Base-by-base conservation (phyloP, 2,329 filamentous ascomycete genomes). In the Pleomassaria siparia region DNA sequence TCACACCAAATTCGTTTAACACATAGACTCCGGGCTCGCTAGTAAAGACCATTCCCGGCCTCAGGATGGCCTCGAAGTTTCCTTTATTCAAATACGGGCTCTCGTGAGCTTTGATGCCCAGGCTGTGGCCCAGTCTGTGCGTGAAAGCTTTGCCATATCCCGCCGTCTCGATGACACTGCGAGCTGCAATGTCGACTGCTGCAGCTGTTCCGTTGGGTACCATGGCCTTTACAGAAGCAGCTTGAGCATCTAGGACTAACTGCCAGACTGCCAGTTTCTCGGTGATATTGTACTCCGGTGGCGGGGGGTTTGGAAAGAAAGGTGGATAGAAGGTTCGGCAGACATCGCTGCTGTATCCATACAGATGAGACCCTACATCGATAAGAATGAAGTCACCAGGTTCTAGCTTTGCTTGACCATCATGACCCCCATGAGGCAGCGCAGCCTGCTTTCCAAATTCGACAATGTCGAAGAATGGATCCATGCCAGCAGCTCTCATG, bases 61-160 rank as follows among this genome's bases (percentile, higher is more conserved):
- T 70, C 4, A 85, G 67, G 0, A 69, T 56, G 0, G 72, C 69
- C 2, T 60, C 66, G 2, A 69, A 70, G 55, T 86, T 86, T 47
- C 80, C 83, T 57, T 84, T 82, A 60, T 86, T 84, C 25, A 86
- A 67, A 54, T 85, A 86, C 0, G 82, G 83, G 24, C 80, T 82
- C 59, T 86, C 83, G 53, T 85, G 83, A 1, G 82, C 82, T 66
- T 86, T 85, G 60, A 86, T 84, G 0, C 83, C 83, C 40, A 86
- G 84, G 1, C 83, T 80, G 55, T 86, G 83, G 1, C 83, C 83
- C 1, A 86, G 70, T 1, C 83, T 76, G 54, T 86, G 83, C 1
- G 82, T 85, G 52, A 86, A 86, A 0, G 73, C 74, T 16, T 76
- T 69, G 0, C 79, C 81, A 49, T 85, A 85, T 0, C 82, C 82